Base-by-base conservation (phyloP, 75 land plant genomes). In the Isoetes taiwanensis region DNA sequence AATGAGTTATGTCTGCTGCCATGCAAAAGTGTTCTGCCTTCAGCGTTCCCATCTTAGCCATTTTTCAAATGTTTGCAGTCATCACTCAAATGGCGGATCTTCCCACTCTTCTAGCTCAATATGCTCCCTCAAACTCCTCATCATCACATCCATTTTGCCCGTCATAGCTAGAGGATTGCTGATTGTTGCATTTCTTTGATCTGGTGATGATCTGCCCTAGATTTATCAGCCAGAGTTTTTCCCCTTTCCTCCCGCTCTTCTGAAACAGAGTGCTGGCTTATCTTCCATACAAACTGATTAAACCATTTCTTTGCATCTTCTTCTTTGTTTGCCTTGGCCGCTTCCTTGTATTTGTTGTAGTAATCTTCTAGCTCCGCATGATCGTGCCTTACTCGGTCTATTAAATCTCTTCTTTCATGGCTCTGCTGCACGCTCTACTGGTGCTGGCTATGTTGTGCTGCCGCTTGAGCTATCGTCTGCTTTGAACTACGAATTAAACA, bases 211-310 rank as follows among this genome's bases (percentile, higher is more conserved):
- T 46, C 50, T 23, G 16, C 50, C 8, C 50, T 16, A 23, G 50
- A 46, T 16, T 46, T 46, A 23, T 46, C 50, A 23, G 50, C 50
- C n/a, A 46, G 50, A 19, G 16, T 6, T 23, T 46, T 46, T 5
- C 50, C 50, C 4, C 50, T 16, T 3, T 46, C 50, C 12, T 23
- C 50, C 6, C 16, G 50, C 50, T 46, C 50, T 23, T 46, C 50
- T 16, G 50, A 46, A 6, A 46, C 50, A 6, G 50, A 46, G 50
- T 46, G 50, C 4, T 23, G 50, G 50, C 50, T 19, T 19, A 46
- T 46, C 50, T 46, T 23, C 50, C 50, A 46, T n/a, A 46, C 50
- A n/a, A 46, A 46, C 50, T 46, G 50, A 23, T 46, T 46, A n/a
- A 46, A 46, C 50, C 50, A 46, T 23, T 46, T 46, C 8, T 19